Percentiles rank a stretch among this genome's conserved stretches.
Conservation (phyloP, 495 filamentous ascomycete genomes). For the Podospora appendiculata region DNA sequence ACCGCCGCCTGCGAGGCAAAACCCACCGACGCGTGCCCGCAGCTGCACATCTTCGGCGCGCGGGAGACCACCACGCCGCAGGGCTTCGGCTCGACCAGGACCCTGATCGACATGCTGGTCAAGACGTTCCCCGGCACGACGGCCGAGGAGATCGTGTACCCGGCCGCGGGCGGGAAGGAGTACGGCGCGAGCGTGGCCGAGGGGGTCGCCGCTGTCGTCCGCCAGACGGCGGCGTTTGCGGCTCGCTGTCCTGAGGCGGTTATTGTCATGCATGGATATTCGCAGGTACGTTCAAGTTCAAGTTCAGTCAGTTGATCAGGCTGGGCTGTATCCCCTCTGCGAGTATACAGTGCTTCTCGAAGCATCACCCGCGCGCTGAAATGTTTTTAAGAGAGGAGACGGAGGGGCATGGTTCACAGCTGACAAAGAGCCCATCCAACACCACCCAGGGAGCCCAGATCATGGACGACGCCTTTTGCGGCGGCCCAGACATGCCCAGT, state of each 20-base stretch:
- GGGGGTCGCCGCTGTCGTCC: slow-evolving; percentile 44
- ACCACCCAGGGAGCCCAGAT: slow-evolving; percentile 52
- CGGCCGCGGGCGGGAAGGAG: slow-evolving; percentile 46
- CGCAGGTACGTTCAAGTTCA: slow-evolving; percentile 32
- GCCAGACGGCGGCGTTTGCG: slow-evolving; percentile 43
- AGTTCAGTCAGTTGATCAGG: too few relatives aligned
- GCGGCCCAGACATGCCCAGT: slow-evolving; percentile 46
- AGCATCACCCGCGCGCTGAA: too few relatives aligned
- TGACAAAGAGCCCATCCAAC: too few relatives aligned
- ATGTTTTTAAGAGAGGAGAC: too few relatives aligned
- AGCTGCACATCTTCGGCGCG: slow-evolving; percentile 52
- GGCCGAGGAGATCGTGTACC: slow-evolving; percentile 49
- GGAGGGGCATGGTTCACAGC: neutral
- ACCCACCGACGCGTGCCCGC: slow-evolving; percentile 24
- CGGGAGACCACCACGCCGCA: slow-evolving; percentile 50
- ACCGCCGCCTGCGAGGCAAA: too few relatives aligned
- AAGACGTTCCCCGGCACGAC: slow-evolving; percentile 42
- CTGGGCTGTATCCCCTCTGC: too few relatives aligned
- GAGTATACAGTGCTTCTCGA: too few relatives aligned
- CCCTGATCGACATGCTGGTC: slow-evolving; percentile 43
- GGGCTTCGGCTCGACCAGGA: slow-evolving; percentile 45
- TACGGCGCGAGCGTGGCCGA: slow-evolving; percentile 42
- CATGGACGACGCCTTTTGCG: slow-evolving; percentile 53
- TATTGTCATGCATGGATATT: slow-evolving; percentile 53
- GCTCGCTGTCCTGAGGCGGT: slow-evolving; percentile 41